These are phyloP conservation scores for Mycena galericulata DNA, from an alignment of 768 basidiomycete genomes.

Conservation along the genomic window DNA sequence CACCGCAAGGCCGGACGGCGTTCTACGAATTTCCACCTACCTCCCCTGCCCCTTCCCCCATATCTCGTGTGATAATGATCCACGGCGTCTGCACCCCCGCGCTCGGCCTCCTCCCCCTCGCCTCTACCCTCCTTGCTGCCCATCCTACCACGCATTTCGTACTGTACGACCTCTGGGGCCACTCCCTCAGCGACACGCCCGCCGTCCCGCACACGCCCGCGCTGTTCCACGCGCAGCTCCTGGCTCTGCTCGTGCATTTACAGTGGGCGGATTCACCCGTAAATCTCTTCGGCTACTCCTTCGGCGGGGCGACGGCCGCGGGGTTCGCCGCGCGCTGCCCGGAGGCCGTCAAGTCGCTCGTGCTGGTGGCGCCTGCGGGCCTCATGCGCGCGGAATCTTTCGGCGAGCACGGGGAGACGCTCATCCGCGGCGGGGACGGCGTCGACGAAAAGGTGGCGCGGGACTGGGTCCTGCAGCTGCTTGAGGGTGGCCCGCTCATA, in stretches of 20 bases:
- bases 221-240: conserved; percentile 1
- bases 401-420: neutral
- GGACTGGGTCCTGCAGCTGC: neutral
- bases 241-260: neutral
- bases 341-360: neutral
- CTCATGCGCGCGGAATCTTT: neutral
- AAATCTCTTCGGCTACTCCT: neutral
- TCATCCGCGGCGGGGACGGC: neutral
- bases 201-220: neutral
- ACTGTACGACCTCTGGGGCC: too few relatives aligned
- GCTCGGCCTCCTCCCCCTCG: too few relatives aligned
- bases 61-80: neutral
- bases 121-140: too few relatives aligned
- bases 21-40: neutral
- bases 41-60: neutral
- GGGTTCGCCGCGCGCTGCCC: neutral
- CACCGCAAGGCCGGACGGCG: neutral
- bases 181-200: neutral
- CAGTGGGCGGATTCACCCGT: neutral
- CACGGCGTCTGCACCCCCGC: conserved; percentile 2
- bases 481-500: neutral
- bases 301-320: neutral
- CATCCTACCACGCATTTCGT: too few relatives aligned
- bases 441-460: neutral
- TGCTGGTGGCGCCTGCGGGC: neutral